Evolutionary conservation across 2,329 filamentous ascomycete genomes (phyloP).

Genomic region (Penicillium occitanis): DNA sequence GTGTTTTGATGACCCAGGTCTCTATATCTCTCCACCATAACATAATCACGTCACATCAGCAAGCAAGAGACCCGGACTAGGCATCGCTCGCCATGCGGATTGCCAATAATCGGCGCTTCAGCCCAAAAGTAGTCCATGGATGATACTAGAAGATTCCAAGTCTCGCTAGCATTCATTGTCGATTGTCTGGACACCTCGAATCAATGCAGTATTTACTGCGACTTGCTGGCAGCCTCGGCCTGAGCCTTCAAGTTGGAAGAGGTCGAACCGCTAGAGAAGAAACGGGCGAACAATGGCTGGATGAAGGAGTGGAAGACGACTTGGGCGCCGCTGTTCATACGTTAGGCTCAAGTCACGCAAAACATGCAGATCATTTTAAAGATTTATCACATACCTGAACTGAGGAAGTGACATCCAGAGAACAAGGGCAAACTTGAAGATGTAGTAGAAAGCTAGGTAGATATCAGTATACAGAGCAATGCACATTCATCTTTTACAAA

Average conservation of each 20-base stretch:
- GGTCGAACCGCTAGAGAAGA: slow-evolving; percentile 77
- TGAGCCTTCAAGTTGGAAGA: slow-evolving; percentile 85
- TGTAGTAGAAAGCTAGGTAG: slow-evolving; percentile 82
- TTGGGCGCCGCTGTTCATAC: slow-evolving; percentile 73
- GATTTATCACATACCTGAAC: slow-evolving; percentile 68
- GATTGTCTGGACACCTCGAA: slow-evolving; percentile 26
- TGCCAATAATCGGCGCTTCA: background rate
- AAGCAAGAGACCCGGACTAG: background rate
- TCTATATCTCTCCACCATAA: slow-evolving; percentile 11
- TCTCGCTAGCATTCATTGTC: background rate
- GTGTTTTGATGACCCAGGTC: background rate
- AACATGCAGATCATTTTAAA: slow-evolving; percentile 27
- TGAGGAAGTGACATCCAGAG: slow-evolving; percentile 96
- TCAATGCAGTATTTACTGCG: slow-evolving; percentile 43
- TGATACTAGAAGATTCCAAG: slow-evolving; percentile 3
- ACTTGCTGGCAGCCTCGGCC: slow-evolving; percentile 67
- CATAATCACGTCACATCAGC: slow-evolving; percentile 6
- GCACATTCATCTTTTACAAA: background rate
- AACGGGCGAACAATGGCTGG: slow-evolving; percentile 84
- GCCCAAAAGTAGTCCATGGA: background rate
- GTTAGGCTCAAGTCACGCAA: slow-evolving; percentile 7
- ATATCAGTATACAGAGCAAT: slow-evolving; percentile 27
- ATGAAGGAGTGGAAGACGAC: slow-evolving; percentile 96
- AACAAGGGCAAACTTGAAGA: slow-evolving; percentile 97
- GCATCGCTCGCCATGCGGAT: background rate